Percentiles rank a stretch among this genome's conserved stretches.
Conservation (phyloP, 1,284 basidiomycete species). For the Pyrrhoderma lamaoense region DNA sequence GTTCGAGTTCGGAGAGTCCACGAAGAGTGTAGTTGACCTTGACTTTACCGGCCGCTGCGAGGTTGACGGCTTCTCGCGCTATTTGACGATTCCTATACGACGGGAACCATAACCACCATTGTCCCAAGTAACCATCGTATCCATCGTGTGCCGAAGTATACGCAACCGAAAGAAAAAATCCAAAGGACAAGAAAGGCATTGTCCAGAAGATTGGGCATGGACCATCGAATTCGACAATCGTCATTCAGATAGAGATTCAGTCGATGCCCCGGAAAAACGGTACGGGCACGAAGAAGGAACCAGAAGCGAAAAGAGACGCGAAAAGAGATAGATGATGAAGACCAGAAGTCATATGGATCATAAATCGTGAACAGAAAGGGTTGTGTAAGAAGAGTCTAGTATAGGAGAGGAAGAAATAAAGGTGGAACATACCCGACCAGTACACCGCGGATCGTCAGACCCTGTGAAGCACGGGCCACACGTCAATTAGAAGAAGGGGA, state of each 20-base stretch:
- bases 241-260: not conserved
- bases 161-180: not conserved
- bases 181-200: not conserved
- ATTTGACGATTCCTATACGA: conserved; percentile 53
- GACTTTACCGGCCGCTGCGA: conserved; percentile 63
- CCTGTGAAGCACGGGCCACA: conserved; percentile 35
- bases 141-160: not conserved
- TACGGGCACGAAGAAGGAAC: too few relatives aligned
- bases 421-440: conserved; percentile 1
- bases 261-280: not conserved
- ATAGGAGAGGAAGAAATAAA: not conserved
- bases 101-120: too few relatives aligned
- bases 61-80: conserved; percentile 61
- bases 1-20: conserved; percentile 45
- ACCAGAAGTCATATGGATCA: not conserved
- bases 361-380: not conserved
- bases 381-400: not conserved
- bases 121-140: too few relatives aligned
- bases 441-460: conserved; percentile 62
- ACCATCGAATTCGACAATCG: not conserved
- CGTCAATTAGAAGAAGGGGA: conserved; percentile 70
- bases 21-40: conserved; percentile 47
- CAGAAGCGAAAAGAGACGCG: not conserved
- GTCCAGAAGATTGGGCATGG: not conserved
- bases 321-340: not conserved